A percentile compares a stretch with the other conserved stretches of the same genome.
Evolutionary conservation across 805 yeast species (phyloP).

Genomic region (Saturnispora silvae): DNA sequence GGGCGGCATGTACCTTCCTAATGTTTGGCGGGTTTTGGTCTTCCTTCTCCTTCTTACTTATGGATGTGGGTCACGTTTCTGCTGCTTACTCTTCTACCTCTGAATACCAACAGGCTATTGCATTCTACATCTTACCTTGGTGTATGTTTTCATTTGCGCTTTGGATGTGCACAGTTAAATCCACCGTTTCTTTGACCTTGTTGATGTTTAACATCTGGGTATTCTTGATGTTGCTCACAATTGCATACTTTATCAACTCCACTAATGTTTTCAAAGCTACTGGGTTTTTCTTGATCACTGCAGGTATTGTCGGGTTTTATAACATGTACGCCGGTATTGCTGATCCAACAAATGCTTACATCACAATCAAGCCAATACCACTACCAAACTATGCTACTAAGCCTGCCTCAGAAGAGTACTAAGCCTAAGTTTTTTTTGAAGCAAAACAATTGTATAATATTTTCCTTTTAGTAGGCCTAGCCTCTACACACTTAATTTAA

Average conservation of each 20-base stretch:
- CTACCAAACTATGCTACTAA: neutral
- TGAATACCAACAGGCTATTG: slow-evolving; percentile 35
- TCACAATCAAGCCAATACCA: slow-evolving; percentile 33
- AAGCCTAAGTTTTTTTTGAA: no score
- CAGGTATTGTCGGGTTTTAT: slow-evolving; percentile 37
- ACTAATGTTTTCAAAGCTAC: slow-evolving; percentile 31
- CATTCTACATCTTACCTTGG: slow-evolving; percentile 42
- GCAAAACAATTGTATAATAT: no score
- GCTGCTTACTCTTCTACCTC: slow-evolving; percentile 29
- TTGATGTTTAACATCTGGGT: slow-evolving; percentile 35
- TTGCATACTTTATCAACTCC: slow-evolving; percentile 31
- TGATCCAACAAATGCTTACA: slow-evolving; percentile 46
- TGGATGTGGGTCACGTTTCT: slow-evolving; percentile 33
- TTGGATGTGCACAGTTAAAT: slow-evolving; percentile 37
- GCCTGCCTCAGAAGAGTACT: neutral
- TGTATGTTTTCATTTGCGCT: slow-evolving; percentile 37
- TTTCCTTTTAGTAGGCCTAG: no score
- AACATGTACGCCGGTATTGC: slow-evolving; percentile 38
- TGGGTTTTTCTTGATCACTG: slow-evolving; percentile 36
- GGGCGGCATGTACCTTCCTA: slow-evolving; percentile 43
- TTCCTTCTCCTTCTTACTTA: slow-evolving; percentile 35
- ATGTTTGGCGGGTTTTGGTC: slow-evolving; percentile 50
- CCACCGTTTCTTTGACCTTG: slow-evolving; percentile 32
- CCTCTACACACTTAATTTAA: no score
- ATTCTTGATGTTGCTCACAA: slow-evolving; percentile 36